Percentiles rank a stretch among this genome's conserved stretches.
These are phyloP conservation scores for Sesbania bispinosa DNA, from an alignment of 306 rosid species.

Conservation along the genomic window DNA sequence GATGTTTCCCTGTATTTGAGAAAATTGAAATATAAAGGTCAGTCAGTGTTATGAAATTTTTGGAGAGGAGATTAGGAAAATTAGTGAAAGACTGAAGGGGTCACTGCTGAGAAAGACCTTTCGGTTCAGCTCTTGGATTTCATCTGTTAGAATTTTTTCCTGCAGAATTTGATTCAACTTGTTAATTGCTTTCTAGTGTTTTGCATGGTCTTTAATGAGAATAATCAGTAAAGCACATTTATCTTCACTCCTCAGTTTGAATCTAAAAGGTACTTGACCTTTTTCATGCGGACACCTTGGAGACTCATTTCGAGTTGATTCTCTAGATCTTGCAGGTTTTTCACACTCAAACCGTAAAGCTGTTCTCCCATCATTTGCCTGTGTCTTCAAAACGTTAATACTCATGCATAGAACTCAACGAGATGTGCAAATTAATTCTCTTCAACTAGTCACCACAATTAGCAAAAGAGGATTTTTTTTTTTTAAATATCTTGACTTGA, in stretches of 20 bases:
- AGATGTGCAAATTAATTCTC: not conserved
- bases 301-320: slow-evolving; percentile 59
- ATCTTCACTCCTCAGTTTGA: not conserved
- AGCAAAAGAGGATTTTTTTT: too few species aligned
- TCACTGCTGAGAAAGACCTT: slow-evolving; percentile 33
- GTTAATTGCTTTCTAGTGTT: slow-evolving; percentile 23
- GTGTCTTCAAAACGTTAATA: slow-evolving; percentile 16
- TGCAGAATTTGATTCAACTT: slow-evolving; percentile 31
- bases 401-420: not conserved
- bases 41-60: not conserved
- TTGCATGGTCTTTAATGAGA: not conserved
- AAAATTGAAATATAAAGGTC: not conserved
- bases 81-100: not conserved
- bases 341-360: slow-evolving; percentile 51
- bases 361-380: slow-evolving; percentile 70
- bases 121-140: slow-evolving; percentile 42
- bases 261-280: slow-evolving; percentile 38
- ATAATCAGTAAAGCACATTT: not conserved
- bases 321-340: slow-evolving; percentile 64
- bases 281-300: slow-evolving; percentile 54
- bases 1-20: slow-evolving; percentile 37
- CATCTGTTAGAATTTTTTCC: slow-evolving; percentile 49
- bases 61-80: not conserved
- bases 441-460: not conserved
- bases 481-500: too few species aligned